Percentiles rank a stretch among this genome's conserved stretches.
phyloP scores from a whole-genome alignment of 148 eudicot genomes.

The Vaccinium corymbosum region DNA sequence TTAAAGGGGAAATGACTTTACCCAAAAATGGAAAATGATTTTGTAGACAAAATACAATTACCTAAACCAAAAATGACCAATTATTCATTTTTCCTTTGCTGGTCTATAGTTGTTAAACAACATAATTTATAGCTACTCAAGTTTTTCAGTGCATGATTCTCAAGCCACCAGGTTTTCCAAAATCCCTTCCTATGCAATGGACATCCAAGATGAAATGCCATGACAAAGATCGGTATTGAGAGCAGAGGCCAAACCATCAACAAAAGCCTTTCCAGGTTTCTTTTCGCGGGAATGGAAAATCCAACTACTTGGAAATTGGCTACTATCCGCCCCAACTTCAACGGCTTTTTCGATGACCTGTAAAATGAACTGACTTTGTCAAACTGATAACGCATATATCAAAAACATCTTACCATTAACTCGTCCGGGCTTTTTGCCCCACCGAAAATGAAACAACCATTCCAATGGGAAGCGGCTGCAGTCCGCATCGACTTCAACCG shows the following conservation, averaged over 20 bases:
- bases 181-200: neutral
- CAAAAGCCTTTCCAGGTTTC: slow-evolving; percentile 90
- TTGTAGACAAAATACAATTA: neutral
- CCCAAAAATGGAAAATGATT: neutral
- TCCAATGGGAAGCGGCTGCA: slow-evolving; percentile 63
- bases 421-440: slow-evolving; percentile 90
- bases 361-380: slow-evolving; percentile 34
- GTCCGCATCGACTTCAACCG: slow-evolving; percentile 87
- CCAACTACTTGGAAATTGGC: slow-evolving; percentile 87
- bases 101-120: neutral
- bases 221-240: slow-evolving; percentile 11
- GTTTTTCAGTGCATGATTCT: neutral
- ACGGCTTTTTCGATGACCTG: slow-evolving; percentile 90
- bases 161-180: neutral
- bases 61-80: neutral
- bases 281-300: slow-evolving; percentile 89
- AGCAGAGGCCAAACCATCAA: slow-evolving; percentile 85
- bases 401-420: slow-evolving; percentile 66
- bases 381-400: slow-evolving; percentile 24
- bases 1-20: neutral
- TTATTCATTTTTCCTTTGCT: neutral
- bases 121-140: neutral
- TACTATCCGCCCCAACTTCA: slow-evolving; percentile 90
- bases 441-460: slow-evolving; percentile 96
- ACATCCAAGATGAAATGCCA: neutral